Evolutionary conservation across 2,329 filamentous ascomycete genomes (phyloP).

Genomic region (Diaporthe sp.): DNA sequence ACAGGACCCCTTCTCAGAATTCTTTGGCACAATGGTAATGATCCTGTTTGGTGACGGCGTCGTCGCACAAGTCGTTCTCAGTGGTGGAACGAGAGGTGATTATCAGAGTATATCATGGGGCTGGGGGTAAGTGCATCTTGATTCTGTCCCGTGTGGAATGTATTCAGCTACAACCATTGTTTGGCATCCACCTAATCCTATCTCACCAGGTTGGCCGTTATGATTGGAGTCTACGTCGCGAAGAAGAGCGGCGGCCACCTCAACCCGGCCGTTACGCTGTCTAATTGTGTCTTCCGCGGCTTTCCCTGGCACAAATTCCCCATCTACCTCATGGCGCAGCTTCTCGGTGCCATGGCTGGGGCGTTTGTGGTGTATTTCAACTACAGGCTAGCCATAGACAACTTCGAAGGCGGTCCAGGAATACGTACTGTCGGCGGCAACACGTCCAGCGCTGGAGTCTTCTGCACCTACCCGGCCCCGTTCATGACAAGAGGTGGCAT

Average conservation of each 20-base stretch:
- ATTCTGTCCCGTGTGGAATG: not conserved
- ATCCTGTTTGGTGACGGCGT: slow-evolving; percentile 78
- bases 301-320: slow-evolving; percentile 78
- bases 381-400: slow-evolving; percentile 72
- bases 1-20: slow-evolving; percentile 73
- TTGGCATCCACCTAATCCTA: not conserved
- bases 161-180: no score
- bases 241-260: slow-evolving; percentile 75
- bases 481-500: slow-evolving; percentile 75
- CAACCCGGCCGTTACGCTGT: slow-evolving; percentile 77
- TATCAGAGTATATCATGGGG: slow-evolving; percentile 62
- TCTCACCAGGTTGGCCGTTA: slow-evolving; percentile 66
- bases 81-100: slow-evolving; percentile 56
- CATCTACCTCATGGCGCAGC: slow-evolving; percentile 73
- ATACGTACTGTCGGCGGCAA: slow-evolving; percentile 69
- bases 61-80: slow-evolving; percentile 75
- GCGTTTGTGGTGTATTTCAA: slow-evolving; percentile 71
- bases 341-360: slow-evolving; percentile 74
- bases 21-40: slow-evolving; percentile 75
- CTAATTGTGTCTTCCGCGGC: slow-evolving; percentile 74
- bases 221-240: slow-evolving; percentile 75
- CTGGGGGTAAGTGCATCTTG: slow-evolving; percentile 53
- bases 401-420: slow-evolving; percentile 68
- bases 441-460: slow-evolving; percentile 75
- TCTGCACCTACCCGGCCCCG: slow-evolving; percentile 76